phyloP scores from a whole-genome alignment of 2,329 filamentous ascomycete species.

The Fonsecaea multimorphosa region DNA sequence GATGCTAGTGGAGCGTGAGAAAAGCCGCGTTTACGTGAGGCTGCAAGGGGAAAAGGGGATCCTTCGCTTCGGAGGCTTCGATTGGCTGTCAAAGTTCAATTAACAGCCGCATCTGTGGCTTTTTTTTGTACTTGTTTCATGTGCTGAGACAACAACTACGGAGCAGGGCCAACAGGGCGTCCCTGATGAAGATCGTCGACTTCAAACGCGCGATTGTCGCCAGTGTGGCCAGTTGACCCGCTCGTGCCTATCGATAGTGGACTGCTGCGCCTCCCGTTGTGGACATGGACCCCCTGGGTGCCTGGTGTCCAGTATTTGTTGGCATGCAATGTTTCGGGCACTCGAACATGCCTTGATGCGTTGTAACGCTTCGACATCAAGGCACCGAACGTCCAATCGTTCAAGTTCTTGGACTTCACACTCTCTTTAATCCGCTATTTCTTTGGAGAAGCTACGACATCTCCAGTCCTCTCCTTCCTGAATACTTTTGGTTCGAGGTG shows the following conservation, averaged over 20 bases:
- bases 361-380: background rate
- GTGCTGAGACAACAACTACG: no score
- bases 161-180: background rate
- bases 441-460: background rate
- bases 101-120: background rate
- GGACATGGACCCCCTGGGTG: background rate
- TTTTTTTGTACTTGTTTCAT: background rate
- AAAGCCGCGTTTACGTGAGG: background rate
- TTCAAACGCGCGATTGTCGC: slow-evolving; percentile 1
- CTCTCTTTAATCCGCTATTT: background rate
- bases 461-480: background rate
- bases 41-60: slow-evolving; percentile 1
- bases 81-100: background rate
- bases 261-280: background rate
- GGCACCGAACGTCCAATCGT: background rate
- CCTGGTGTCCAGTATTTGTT: background rate
- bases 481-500: background rate
- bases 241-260: background rate
- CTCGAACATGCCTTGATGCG: background rate
- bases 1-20: background rate
- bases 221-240: slow-evolving; percentile 6
- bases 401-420: background rate
- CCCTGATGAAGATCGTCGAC: slow-evolving; percentile 1
- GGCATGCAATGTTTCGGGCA: background rate
- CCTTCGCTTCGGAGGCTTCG: no score